Base-by-base conservation (phyloP, 2,329 filamentous ascomycete species). In the Truncatella angustata region DNA sequence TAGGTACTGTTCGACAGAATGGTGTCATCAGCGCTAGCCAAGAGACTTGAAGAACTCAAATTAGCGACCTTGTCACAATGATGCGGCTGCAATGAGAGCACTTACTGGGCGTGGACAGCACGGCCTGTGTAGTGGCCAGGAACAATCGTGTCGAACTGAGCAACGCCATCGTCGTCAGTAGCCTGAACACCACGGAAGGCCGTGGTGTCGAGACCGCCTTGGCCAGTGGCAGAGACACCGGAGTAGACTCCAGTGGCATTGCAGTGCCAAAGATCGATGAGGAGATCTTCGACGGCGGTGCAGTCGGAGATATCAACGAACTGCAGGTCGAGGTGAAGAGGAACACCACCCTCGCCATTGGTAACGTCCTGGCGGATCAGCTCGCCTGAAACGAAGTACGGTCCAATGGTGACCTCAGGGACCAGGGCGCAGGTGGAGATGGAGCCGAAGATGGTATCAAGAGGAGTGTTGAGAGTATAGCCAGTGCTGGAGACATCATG, bases 1-100 rank as follows among this genome's bases (percentile, higher is more conserved):
- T 81, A 79, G 51, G 77, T 79, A 61, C 78, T 58, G 62, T 77
- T 77, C n/a, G 63, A 42, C 28, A 62, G 56, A 26, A 65, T 53
- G 1, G 66, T 70, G 14, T 67, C 70, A 54, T 71, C 67, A 32
- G 66, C 53, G 61, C 80, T 76, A 3, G 73, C 71, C 50, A 77
- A 63, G 44, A 80, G 63, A 60, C 45, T 49, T n/a, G n/a, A n/a
- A 39, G 11, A 28, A 14, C 11, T 14, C n/a, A 11, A 5, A 34
- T 36, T 37, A 36, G 14, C 9, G 28, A 5, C 10, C 11, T 6
- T 9, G 24, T 34, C 26, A 7, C 44, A n/a, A 32, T n/a, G 10
- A 16, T 16, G n/a, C 18, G 16, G 12, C 12, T 23, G 14, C 11
- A 21, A 32, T 20, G 40, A 47, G 4, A 12, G 16, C 5, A 36